These are phyloP conservation scores for Immersiporthe knoxdaviesiana DNA, from an alignment of 2,329 filamentous ascomycete species.

Conservation along the genomic window DNA sequence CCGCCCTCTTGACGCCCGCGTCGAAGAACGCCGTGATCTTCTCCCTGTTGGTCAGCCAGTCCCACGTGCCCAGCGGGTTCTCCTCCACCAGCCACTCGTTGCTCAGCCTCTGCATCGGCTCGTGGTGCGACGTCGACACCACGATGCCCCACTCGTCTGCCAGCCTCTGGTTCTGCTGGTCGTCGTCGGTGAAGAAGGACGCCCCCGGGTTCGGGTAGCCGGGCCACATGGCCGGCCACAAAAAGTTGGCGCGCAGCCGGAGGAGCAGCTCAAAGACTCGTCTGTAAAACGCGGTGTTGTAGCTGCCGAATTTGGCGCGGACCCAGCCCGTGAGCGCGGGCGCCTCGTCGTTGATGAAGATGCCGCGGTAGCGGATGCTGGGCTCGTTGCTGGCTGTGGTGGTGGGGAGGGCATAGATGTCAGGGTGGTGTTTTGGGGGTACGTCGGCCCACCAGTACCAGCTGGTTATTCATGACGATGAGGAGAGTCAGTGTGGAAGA, in stretches of 20 bases:
- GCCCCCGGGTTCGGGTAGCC: slow-evolving; percentile 50
- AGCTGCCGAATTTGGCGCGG: slow-evolving; percentile 24
- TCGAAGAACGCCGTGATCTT: slow-evolving; percentile 62
- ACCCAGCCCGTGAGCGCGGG: slow-evolving; percentile 49
- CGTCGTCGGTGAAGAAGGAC: slow-evolving; percentile 66
- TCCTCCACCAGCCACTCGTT: slow-evolving; percentile 46
- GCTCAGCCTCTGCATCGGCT: slow-evolving; percentile 66
- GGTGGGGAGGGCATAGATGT: slow-evolving; percentile 53
- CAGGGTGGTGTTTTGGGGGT: slow-evolving; percentile 49
- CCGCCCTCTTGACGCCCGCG: slow-evolving; percentile 57
- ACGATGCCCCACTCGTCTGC: slow-evolving; percentile 68
- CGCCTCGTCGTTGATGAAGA: slow-evolving; percentile 67
- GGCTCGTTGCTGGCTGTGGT: slow-evolving; percentile 55
- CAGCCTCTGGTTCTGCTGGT: slow-evolving; percentile 55
- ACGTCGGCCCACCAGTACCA: slow-evolving; percentile 67
- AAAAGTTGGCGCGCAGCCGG: slow-evolving; percentile 64
- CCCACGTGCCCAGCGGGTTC: slow-evolving; percentile 56
- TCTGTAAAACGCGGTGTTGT: slow-evolving; percentile 60
- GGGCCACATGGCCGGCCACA: slow-evolving; percentile 71
- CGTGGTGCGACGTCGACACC: slow-evolving; percentile 66
- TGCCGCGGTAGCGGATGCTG: slow-evolving; percentile 61
- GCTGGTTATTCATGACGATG: not conserved
- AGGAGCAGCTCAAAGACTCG: slow-evolving; percentile 67
- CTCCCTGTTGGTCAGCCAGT: slow-evolving; percentile 59
- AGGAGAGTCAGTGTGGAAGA: not conserved